A percentile compares a stretch with the other conserved stretches of the same genome.
Conservation (phyloP, 139 green algal genomes). For the Pleodorina starrii region DNA sequence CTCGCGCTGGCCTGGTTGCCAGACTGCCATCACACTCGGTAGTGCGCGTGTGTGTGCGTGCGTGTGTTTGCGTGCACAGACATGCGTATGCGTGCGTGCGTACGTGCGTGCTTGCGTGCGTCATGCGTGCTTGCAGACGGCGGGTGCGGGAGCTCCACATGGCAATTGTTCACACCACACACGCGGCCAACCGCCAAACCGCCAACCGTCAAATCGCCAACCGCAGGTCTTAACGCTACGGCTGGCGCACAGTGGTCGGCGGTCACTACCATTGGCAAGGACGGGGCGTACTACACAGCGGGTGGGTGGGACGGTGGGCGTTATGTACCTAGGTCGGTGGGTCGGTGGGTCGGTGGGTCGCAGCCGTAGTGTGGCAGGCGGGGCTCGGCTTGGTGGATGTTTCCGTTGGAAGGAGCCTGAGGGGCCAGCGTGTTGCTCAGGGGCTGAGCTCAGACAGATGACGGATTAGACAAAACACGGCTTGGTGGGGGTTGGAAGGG, state of each 20-base stretch:
- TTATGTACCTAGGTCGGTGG: background rate
- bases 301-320: background rate
- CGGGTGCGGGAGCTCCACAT: no score
- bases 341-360: background rate
- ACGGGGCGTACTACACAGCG: slow-evolving; percentile 17
- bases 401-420: background rate
- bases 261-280: background rate
- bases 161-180: no score
- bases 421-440: background rate
- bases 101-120: no score
- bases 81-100: no score
- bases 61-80: no score
- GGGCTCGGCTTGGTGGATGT: background rate
- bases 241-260: background rate
- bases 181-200: no score
- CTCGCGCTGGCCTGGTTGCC: no score
- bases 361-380: background rate
- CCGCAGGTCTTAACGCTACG: background rate
- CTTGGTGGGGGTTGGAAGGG: background rate
- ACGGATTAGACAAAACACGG: background rate
- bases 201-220: background rate
- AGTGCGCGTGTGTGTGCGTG: no score
- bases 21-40: no score
- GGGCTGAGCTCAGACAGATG: background rate
- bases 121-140: no score